phyloP scores from a whole-genome alignment of 257 asterid genomes.

The Solanum microdontum region DNA sequence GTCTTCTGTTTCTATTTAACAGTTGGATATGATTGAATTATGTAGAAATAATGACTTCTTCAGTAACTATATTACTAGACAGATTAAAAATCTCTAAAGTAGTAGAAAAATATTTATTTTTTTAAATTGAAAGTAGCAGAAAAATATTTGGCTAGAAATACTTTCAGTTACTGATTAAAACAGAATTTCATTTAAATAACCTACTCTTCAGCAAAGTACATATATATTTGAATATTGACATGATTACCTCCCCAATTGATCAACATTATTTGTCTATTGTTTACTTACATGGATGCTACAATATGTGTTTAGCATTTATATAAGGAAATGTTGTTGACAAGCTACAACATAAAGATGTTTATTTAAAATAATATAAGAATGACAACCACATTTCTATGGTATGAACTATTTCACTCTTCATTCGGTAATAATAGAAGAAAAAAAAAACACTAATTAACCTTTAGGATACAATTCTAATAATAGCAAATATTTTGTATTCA shows the following conservation, averaged over 20 bases:
- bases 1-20: neutral
- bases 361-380: neutral
- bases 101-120: neutral
- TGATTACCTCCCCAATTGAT: neutral
- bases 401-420: neutral
- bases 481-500: neutral
- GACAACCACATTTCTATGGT: neutral
- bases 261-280: neutral
- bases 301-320: neutral
- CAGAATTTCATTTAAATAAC: neutral
- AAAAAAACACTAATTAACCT: neutral
- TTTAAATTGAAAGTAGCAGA: neutral
- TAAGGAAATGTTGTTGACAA: neutral
- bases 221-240: neutral
- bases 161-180: neutral
- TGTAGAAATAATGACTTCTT: neutral
- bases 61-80: neutral
- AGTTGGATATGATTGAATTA: neutral
- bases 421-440: neutral
- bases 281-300: neutral
- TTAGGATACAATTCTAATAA: neutral
- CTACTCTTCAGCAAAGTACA: neutral
- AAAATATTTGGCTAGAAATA: neutral
- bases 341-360: neutral
- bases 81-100: neutral